Evolutionary conservation across 2,329 filamentous ascomycete genomes (phyloP).

Genomic region (Colletotrichum simmondsii): DNA sequence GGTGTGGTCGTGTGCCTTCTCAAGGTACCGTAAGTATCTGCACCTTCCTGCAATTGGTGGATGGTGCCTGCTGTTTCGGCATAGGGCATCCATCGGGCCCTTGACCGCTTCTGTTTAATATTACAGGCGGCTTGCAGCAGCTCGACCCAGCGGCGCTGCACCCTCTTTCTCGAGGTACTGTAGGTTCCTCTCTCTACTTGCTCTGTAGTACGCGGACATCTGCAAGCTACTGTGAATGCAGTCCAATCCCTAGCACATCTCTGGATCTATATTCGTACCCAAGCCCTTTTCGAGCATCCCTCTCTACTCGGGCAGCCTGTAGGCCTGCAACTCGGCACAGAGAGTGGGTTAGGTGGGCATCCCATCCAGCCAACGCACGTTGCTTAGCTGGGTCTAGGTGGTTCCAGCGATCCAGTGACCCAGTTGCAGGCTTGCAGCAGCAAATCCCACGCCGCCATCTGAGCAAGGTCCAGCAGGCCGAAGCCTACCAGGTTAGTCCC

Average conservation of each 20-base stretch:
- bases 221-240: background rate
- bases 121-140: constrained; percentile 30
- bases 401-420: constrained; percentile 15
- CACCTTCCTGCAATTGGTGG: background rate
- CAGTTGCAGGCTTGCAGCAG: constrained; percentile 4
- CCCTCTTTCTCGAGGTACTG: background rate
- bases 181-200: background rate
- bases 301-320: background rate
- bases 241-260: background rate
- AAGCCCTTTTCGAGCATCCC: background rate
- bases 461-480: constrained; percentile 5
- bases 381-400: constrained; percentile 23
- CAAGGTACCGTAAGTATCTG: background rate
- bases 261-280: background rate
- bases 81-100: constrained; percentile 28
- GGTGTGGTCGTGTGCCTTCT: background rate
- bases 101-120: constrained; percentile 32
- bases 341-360: constrained; percentile 7
- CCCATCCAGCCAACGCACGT: constrained; percentile 31
- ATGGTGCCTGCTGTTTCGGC: constrained; percentile 21
- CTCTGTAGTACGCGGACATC: background rate
- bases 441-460: background rate
- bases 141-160: background rate
- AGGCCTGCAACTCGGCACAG: background rate
- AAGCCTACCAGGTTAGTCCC: background rate